A percentile compares a stretch with the other conserved stretches of the same genome.
These are phyloP conservation scores for Kwoniella europaea DNA, from an alignment of 768 basidiomycete species.

Conservation along the genomic window DNA sequence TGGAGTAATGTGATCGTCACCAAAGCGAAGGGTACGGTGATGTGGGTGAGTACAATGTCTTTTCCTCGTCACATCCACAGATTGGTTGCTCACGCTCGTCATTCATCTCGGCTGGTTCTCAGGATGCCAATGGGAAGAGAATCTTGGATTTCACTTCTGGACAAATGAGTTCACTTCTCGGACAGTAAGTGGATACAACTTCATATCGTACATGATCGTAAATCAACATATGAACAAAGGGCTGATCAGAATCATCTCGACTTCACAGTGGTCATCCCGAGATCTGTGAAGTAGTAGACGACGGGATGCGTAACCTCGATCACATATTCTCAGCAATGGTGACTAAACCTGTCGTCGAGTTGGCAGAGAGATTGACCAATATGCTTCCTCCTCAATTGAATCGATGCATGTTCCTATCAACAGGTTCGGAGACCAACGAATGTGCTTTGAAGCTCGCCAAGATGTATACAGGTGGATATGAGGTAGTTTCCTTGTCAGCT, in stretches of 20 bases:
- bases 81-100: background rate
- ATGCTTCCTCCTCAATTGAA: slow-evolving; percentile 35
- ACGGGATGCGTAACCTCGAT: slow-evolving; percentile 33
- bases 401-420: slow-evolving; percentile 40
- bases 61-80: background rate
- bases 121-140: slow-evolving; percentile 36
- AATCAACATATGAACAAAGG: background rate
- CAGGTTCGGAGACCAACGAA: slow-evolving; percentile 45
- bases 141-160: slow-evolving; percentile 50
- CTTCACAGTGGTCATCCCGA: slow-evolving; percentile 37
- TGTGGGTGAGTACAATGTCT: slow-evolving; percentile 23
- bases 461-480: slow-evolving; percentile 43
- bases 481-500: slow-evolving; percentile 40
- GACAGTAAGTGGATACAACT: slow-evolving; percentile 28
- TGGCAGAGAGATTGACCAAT: slow-evolving; percentile 27
- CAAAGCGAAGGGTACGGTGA: slow-evolving; percentile 22
- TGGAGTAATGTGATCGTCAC: slow-evolving; percentile 20
- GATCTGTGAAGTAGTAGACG: slow-evolving; percentile 27
- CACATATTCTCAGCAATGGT: slow-evolving; percentile 47
- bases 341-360: slow-evolving; percentile 35
- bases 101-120: background rate
- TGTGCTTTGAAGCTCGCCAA: slow-evolving; percentile 47
- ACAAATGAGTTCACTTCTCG: slow-evolving; percentile 48
- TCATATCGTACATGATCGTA: too few species aligned
- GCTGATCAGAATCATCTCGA: background rate